phyloP scores from a whole-genome alignment of 345 rosid genomes.

The Salix udensis region DNA sequence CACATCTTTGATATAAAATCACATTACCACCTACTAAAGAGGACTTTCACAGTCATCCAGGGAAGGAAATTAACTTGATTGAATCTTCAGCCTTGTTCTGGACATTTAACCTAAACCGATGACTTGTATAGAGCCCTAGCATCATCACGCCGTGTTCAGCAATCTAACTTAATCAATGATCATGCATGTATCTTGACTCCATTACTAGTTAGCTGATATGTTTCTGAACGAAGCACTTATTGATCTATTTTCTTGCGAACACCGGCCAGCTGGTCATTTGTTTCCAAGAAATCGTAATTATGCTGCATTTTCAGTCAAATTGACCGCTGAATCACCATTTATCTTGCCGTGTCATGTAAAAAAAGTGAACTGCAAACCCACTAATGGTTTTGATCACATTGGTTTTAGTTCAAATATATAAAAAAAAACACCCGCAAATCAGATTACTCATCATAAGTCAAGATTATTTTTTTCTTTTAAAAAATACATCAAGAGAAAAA shows the following conservation, averaged over 20 bases:
- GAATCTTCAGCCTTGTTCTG: not conserved
- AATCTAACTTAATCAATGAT: not conserved
- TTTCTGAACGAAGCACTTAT: not conserved
- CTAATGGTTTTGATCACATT: no score
- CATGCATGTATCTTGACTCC: not conserved
- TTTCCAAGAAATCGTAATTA: not conserved
- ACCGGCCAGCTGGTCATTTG: not conserved
- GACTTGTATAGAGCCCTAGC: not conserved
- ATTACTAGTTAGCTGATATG: not conserved
- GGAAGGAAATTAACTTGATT: not conserved
- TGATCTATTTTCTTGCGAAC: not conserved
- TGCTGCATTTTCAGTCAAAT: not conserved
- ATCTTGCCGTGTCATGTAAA: not conserved
- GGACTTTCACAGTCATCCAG: constrained; percentile 2
- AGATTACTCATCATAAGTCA: no score
- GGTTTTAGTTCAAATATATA: no score
- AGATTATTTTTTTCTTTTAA: no score
- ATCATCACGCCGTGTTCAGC: not conserved
- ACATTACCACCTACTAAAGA: not conserved
- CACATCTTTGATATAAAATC: not conserved
- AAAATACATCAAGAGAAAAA: no score
- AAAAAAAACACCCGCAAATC: not conserved
- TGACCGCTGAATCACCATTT: not conserved
- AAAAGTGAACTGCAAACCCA: not conserved
- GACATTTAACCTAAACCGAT: not conserved